These are phyloP conservation scores for Cornus controversa DNA, from an alignment of 148 eudicot genomes.

Conservation along the genomic window DNA sequence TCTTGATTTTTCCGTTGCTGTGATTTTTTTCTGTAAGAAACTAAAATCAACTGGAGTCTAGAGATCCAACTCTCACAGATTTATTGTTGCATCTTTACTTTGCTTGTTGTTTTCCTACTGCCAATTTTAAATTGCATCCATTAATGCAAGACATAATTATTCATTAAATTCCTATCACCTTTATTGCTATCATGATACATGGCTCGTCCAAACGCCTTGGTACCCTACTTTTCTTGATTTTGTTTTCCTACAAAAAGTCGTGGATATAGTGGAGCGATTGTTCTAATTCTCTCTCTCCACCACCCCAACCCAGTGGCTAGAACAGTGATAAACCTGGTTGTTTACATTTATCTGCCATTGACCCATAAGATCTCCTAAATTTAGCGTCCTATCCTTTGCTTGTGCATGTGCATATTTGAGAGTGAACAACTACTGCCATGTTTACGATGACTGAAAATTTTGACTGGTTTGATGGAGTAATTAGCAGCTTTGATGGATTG, in stretches of 20 bases:
- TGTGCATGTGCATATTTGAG: neutral
- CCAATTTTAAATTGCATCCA: too few relatives aligned
- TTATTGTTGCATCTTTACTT: too few relatives aligned
- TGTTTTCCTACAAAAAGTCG: too few relatives aligned
- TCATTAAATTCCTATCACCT: too few relatives aligned
- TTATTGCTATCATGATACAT: too few relatives aligned
- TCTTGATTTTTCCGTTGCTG: too few relatives aligned
- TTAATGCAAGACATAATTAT: too few relatives aligned
- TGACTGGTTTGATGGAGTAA: neutral
- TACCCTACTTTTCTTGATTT: neutral
- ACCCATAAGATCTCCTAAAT: neutral
- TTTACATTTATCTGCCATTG: neutral
- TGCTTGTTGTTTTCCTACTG: too few relatives aligned
- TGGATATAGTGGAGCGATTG: neutral
- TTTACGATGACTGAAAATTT: neutral
- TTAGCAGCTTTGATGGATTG: constrained; percentile 4
- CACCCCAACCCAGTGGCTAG: neutral
- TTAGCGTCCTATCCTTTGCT: neutral
- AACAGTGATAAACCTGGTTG: neutral
- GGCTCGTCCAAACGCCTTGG: neutral
- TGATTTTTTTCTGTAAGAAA: too few relatives aligned
- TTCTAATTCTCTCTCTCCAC: too few relatives aligned
- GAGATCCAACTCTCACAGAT: too few relatives aligned
- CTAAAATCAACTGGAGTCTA: too few relatives aligned
- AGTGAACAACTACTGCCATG: neutral